Evolutionary conservation across 257 asterid genomes (phyloP), one percentile per base, ranked within the genome.

Genomic region (Gentiana dahurica): DNA sequence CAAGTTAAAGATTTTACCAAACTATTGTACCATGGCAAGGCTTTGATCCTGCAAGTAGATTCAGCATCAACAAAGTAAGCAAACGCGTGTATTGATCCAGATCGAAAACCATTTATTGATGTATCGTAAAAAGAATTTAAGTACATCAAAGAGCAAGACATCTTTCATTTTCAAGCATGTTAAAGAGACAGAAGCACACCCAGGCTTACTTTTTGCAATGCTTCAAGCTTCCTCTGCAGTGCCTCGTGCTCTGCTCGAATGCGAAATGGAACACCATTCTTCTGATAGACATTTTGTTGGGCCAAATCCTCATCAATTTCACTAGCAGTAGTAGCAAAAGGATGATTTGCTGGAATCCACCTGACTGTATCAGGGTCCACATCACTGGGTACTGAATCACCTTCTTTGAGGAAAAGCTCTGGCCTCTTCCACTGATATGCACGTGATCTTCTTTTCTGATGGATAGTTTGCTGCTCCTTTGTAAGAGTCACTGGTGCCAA

Each of bases 401-500:
- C 99, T 80, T 92, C 99, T 71, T 66, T 92, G 34, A 92, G 95
- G 70, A 92, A 92, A 35, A 82, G 64, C 57, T 93, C 80, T n/a
- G 99, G 99, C 68, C 97, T 83, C 77, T 85, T 92, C 99, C 99
- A 92, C 73, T 92, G 93, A 70, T 92, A 92, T 10, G 99, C 99
- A 61, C 89, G 97, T 33, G 97, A 92, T 68, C 99, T 85, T 67
- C 99, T 77, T 69, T 79, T 88, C 69, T 92, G 83, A 76, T 92
- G 99, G 64, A 81, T 62, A 38, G 79, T 69, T 69, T 85, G 95
- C 59, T 76, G 78, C 63, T 92, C 99, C 62, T 73, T 72, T 13
- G 99, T 92, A 60, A 92, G 97, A 48, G 84, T 76, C 58, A 92
- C 97, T 15, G 99, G 99, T 62, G 95, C 97, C 53, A 92, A 63